phyloP scores from a whole-genome alignment of 805 yeast genomes.

The Alloascoidea hylecoeti region DNA sequence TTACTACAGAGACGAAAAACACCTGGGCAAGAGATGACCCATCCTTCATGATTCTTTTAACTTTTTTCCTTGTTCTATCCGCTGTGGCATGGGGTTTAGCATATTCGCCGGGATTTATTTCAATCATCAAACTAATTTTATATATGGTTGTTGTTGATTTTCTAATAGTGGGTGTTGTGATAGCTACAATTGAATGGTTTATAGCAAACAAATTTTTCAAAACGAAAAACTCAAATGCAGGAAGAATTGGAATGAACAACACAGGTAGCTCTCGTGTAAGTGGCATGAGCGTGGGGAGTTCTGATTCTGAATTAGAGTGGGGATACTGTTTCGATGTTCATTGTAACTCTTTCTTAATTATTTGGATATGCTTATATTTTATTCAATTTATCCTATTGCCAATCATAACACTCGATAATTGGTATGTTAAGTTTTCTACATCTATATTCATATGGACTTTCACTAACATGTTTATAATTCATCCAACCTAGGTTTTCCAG shows the following conservation, averaged over 20 bases:
- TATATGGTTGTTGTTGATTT: conserved; percentile 84
- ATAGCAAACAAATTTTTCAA: conserved; percentile 50
- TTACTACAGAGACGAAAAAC: conserved; percentile 51
- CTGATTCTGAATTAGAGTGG: conserved; percentile 60
- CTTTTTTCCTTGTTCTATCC: conserved; percentile 50
- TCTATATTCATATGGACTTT: background rate
- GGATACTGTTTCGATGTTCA: conserved; percentile 91
- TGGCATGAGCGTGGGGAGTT: conserved; percentile 15
- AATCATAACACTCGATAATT: conserved; percentile 44
- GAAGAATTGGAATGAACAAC: conserved; percentile 7
- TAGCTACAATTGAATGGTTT: conserved; percentile 65
- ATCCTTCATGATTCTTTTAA: conserved; percentile 61
- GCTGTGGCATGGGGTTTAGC: conserved; percentile 89
- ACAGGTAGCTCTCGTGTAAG: conserved; percentile 5
- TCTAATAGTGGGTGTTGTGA: conserved; percentile 48
- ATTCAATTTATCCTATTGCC: conserved; percentile 69
- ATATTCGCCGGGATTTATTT: conserved; percentile 48
- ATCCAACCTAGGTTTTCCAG: conserved; percentile 44
- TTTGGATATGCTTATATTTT: conserved; percentile 66
- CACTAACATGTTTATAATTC: conserved; percentile 1
- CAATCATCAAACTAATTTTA: conserved; percentile 50
- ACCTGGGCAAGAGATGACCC: conserved; percentile 91
- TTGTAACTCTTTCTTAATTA: conserved; percentile 74
- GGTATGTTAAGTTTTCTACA: conserved; percentile 14
- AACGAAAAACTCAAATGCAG: conserved; percentile 12